Evolutionary conservation across 192 early-diverging fungal genomes (phyloP), one percentile per base, ranked within the genome.

Genomic region (Gamsiella multidivaricata): DNA sequence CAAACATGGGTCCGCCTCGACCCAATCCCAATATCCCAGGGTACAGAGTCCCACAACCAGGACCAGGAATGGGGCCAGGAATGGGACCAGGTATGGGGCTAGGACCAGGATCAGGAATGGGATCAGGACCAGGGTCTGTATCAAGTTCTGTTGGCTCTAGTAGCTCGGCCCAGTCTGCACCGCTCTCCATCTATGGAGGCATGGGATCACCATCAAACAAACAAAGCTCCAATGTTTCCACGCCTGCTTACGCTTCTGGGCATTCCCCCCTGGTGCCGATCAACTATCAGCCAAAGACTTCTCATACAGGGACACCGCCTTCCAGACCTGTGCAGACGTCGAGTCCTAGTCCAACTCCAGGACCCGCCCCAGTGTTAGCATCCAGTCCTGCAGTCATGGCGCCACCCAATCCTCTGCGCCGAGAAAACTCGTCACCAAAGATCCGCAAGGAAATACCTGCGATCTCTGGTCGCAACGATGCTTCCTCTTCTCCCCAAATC

Each of bases 371-470:
- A 17, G 47, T 3, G 3, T 3, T 37, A 11, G 17, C 33, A 33
- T 1, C 47, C 18, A 46, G 28, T 34, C 65, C 65, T 36, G 31
- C 52, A 18, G 65, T 66, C 0, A 20, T 51, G 5, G 9, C 46
- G 12, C 54, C 54, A 10, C 54, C 70, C 9, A 59, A 53, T 15
- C 33, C 61, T 6, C 23, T 78, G 20, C 74, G 66, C 28, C 60
- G 61, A 6, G 65, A 78, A 45, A 78, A 62, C 54, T 78, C 66
- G 14, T 63, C 74, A 14, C 60, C 65, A 9, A 66, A 54, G 26
- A 23, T 55, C 10, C 65, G 74, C 20, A 78, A 78, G 39, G 74
- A 78, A 2, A 18, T 29, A 32, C 49, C 70, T 28, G 20, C 7
- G 2, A 10, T 26, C 18, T 4, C 14, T 15, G 39, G 5, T 18